These are phyloP conservation scores for Phaeosphaeria sp. DNA, from an alignment of 2,329 filamentous ascomycete species.

Conservation along the genomic window DNA sequence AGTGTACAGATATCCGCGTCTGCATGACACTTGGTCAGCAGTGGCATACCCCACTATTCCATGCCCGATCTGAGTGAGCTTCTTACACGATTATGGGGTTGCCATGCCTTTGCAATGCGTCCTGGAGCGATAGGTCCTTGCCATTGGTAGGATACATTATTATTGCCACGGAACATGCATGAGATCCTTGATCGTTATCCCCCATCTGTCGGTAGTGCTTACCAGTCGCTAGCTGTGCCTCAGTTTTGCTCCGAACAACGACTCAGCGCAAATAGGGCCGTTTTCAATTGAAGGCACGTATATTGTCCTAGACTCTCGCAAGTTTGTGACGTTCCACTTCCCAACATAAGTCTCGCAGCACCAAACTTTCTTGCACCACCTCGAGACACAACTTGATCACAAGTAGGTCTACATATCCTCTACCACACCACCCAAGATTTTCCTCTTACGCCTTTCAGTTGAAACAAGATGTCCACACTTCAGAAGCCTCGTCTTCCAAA, in stretches of 20 bases:
- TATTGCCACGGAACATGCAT: background rate
- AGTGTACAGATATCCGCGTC: background rate
- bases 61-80: background rate
- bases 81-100: background rate
- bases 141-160: background rate
- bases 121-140: background rate
- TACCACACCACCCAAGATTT: background rate
- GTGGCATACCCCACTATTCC: background rate
- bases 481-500: background rate
- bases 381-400: background rate
- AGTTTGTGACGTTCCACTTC: background rate
- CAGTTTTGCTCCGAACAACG: background rate
- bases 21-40: background rate
- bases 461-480: constrained; percentile 4
- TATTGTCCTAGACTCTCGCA: background rate
- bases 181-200: background rate
- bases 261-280: background rate
- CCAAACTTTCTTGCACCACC: background rate
- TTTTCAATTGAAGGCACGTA: background rate
- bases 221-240: background rate
- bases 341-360: background rate
- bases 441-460: background rate
- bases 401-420: background rate
- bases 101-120: background rate
- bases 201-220: background rate